Base-by-base conservation (phyloP, 306 rosid genomes). In the Rosa rugosa region DNA sequence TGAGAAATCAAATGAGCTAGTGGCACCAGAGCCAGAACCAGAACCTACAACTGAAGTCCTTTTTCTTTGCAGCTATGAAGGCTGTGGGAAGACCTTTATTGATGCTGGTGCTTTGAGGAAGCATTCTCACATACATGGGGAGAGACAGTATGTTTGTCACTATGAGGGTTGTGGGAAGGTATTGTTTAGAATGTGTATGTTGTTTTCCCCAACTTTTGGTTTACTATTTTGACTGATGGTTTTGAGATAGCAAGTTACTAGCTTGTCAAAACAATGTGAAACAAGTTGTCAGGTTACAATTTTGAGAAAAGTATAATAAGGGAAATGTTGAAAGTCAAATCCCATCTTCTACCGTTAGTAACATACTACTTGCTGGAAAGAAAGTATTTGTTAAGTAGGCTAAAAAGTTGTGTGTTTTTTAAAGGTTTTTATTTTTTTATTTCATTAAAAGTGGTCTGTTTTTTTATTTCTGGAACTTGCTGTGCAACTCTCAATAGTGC, bases 81-180 rank as follows among this genome's bases (percentile, higher is more conserved):
- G 93, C 80, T 96, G 99, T 72, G 99, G 99, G 70, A 93, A 93
- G 90, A 91, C 98, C 75, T 96, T 96, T 76, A 93, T 93, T 73
- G 99, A 96, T 84, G 97, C 96, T n/a, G 92, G 96, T 82, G 98
- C 99, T 63, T 89, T 96, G 89, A 91, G 94, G 88, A 96, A 96
- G 87, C 99, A 96, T 75, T 91, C 99, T 80, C 96, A 96, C 83
- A 91, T 96, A 75, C 99, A 96, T 81, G 99, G 96, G 77, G 99
- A 93, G 89, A 91, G 94, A 78, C 99, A 93, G 71, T 93, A 81
- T 85, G 88, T 89, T 69, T 96, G 99, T 77, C 96, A 86, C 77
- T 91, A 90, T 40, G 93, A 90, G 41, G 99, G 99, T 17, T 96
- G 99, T 79, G 97, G 98, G 88, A 96, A 96, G 97, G 98, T 96